These are phyloP conservation scores for Lepidopterella palustris DNA, from an alignment of 495 filamentous ascomycete genomes.

Conservation along the genomic window DNA sequence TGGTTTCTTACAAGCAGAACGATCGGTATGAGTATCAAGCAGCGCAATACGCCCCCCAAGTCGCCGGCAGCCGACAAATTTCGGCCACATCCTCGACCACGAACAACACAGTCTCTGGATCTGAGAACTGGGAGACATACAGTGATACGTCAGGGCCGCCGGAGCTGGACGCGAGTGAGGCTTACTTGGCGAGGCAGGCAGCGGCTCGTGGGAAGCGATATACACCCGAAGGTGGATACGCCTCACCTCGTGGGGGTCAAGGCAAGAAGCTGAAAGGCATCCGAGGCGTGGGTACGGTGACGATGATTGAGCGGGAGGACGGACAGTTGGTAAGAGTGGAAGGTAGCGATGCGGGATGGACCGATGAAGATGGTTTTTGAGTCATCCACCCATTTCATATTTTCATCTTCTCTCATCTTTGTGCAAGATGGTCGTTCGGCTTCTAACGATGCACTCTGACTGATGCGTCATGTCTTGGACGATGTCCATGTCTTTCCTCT, in stretches of 20 bases:
- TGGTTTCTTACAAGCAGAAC: constrained; percentile 24
- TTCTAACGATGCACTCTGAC: constrained; percentile 8
- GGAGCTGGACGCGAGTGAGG: constrained; percentile 64
- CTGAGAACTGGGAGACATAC: constrained; percentile 95
- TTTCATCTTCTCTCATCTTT: no score
- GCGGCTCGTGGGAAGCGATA: constrained; percentile 59
- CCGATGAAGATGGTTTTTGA: constrained; percentile 38
- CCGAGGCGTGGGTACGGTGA: constrained; percentile 18
- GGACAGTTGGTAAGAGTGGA: constrained; percentile 31
- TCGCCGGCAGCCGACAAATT: constrained; percentile 57
- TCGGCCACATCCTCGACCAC: constrained; percentile 55
- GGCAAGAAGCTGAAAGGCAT: constrained; percentile 31
- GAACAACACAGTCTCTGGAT: constrained; percentile 63
- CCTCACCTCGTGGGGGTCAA: constrained; percentile 38
- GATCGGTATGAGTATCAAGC: constrained; percentile 35
- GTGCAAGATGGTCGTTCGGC: no score
- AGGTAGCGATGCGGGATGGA: constrained; percentile 41
- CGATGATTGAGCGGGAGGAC: constrained; percentile 28
- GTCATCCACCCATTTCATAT: constrained; percentile 1
- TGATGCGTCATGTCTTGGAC: constrained; percentile 19
- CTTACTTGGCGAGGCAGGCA: constrained; percentile 69
- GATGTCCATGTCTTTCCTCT: constrained; percentile 15
- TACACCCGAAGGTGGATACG: constrained; percentile 51
- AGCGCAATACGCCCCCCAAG: constrained; percentile 39
- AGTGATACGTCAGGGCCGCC: constrained; percentile 39